Conservation (phyloP, 306 rosid species). For the Quercus parvula region DNA sequence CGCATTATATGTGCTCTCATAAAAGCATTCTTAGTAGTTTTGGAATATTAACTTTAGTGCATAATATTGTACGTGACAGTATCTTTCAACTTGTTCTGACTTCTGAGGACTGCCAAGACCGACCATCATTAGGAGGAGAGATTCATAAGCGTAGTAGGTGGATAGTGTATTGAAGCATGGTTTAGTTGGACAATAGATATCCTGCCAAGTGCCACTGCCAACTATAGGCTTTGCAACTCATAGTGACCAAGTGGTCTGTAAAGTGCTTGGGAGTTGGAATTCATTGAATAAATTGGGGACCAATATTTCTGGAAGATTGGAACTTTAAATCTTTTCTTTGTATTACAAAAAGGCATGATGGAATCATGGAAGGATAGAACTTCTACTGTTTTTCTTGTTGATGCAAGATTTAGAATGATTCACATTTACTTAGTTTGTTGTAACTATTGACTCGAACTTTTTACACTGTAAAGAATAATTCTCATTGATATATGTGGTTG, state of each 20-base stretch:
- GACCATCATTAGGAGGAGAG: neutral
- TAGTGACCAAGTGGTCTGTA: neutral
- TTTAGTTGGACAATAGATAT: too few relatives aligned
- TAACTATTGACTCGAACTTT: too few relatives aligned
- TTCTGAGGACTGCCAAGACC: neutral
- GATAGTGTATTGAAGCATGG: neutral
- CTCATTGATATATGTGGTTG: too few relatives aligned
- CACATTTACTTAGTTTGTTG: neutral
- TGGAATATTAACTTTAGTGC: neutral
- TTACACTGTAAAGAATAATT: too few relatives aligned
- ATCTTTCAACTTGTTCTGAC: neutral
- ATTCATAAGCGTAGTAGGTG: neutral
- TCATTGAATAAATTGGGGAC: neutral
- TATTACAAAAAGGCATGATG: neutral
- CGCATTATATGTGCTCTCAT: conserved; percentile 51
- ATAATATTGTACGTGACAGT: neutral
- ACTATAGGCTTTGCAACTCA: conserved; percentile 17
- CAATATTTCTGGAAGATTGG: neutral
- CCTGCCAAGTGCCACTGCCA: too few relatives aligned
- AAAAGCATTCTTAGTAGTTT: conserved; percentile 55
- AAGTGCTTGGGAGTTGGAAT: neutral
- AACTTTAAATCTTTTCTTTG: neutral
- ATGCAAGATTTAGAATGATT: neutral
- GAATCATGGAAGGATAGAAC: neutral
- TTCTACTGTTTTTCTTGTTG: neutral